These are phyloP conservation scores for Leccinum cinnamomeum DNA, from an alignment of 1,284 basidiomycete species.

Conservation along the genomic window DNA sequence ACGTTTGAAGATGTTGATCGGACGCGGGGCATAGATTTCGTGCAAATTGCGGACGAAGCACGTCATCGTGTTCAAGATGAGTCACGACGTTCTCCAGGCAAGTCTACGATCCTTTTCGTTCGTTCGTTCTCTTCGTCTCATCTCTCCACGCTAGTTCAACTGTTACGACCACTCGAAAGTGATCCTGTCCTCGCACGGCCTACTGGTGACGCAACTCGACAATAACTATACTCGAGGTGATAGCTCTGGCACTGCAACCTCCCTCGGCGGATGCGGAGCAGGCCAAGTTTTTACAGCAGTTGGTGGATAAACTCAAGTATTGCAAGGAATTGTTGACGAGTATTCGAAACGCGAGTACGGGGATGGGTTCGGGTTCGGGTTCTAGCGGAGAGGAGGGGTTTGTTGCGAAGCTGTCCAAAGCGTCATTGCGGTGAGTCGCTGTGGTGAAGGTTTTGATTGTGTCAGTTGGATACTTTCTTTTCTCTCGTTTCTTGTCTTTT, in stretches of 20 bases:
- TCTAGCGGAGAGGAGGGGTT: conserved; percentile 14
- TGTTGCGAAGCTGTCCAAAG: conserved; percentile 19
- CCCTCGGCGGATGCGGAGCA: conserved; percentile 48
- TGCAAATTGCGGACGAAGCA: conserved; percentile 95
- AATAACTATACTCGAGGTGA: conserved; percentile 83
- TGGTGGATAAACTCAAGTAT: conserved; percentile 79
- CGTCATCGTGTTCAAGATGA: conserved; percentile 95
- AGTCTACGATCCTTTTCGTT: no score
- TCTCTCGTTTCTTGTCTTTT: background rate
- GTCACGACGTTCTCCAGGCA: conserved; percentile 88
- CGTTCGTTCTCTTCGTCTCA: background rate
- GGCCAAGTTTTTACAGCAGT: conserved; percentile 58
- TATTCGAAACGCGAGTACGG: conserved; percentile 48
- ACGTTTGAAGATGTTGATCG: conserved; percentile 71
- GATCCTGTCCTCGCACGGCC: conserved; percentile 79
- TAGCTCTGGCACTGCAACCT: conserved; percentile 53
- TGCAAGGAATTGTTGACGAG: conserved; percentile 75
- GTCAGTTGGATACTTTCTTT: background rate
- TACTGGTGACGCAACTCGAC: conserved; percentile 77
- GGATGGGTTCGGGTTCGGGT: background rate
- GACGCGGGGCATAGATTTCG: conserved; percentile 87
- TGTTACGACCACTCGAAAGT: conserved; percentile 98
- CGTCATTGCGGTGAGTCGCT: conserved; percentile 15
- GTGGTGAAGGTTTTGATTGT: background rate
- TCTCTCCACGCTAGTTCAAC: conserved; percentile 74